Base-by-base conservation (phyloP, 768 basidiomycete species). In the Termitomyces sp. region DNA sequence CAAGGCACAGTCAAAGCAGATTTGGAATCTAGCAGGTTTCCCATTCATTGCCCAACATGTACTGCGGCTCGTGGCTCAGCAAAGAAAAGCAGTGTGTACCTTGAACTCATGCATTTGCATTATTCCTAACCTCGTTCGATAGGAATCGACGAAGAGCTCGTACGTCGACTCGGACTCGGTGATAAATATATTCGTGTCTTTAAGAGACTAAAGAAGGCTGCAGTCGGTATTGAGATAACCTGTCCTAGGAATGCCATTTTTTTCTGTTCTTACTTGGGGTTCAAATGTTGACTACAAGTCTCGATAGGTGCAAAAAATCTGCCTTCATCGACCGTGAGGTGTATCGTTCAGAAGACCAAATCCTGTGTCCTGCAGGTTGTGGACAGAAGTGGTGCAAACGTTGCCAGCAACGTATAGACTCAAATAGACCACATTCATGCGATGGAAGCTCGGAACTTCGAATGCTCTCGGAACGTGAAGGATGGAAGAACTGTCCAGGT, bases 401-500 rank as follows among this genome's bases (percentile, higher is more conserved):
- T 32, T 88, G 86, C 68, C 79, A 78, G 30, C 79, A 82, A 56
- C 55, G 65, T 14, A 67, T 80, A 42, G 69, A 3, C 34, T 36
- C 60, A 59, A 70, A 67, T 18, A 47, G 47, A 20, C 2, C 8
- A 32, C 55, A 86, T 65, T 82, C 82, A 0, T 88, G 86, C 66
- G 85, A 86, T 56, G 84, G 82, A 4, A 73, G 80, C 13, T 73
- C 74, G 2, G 86, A 87, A 62, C 73, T 87, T 8, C 75, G 79
- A 4, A 69, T 77, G 51, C 60, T 87, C 45, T 82, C 87, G 79
- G 67, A 72, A 37, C 60, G 72, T 60, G 69, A 75, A n/a, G 85
- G 85, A 6, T 88, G 86, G 87, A 83, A 81, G 59, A 76, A 79
- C 46, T 88, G 87, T 64, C 86, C 86, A 58, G 82, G 86, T 50